Evolutionary conservation across 2,329 filamentous ascomycete species (phyloP), one percentile per base, ranked within the genome.

Genomic region (Pestalotiopsis sp.): DNA sequence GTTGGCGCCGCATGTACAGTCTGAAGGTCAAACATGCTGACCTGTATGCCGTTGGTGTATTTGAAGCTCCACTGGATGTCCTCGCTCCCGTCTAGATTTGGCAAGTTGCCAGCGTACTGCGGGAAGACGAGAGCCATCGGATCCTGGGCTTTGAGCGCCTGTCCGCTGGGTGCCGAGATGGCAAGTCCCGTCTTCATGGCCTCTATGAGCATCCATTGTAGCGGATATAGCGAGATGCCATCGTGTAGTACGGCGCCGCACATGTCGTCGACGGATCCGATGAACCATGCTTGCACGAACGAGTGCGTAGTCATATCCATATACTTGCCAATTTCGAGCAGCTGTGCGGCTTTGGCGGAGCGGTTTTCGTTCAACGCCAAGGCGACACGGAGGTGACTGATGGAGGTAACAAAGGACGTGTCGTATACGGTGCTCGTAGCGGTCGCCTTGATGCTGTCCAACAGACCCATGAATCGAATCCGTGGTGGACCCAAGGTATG

Each of bases 131-230:
- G 59, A 52, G 62, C 69, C 17, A 74, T 27, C 2, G 72, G 73
- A 52, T 72, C 70, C 25, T 74, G 71, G 1, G 68, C 70, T 9
- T 73, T 57, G 4, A 49, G 66, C 17, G 65, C 52, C 4, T 70
- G 70, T 7, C 70, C 66, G 31, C 59, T 12, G 2, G 68, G 56
- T 1, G 69, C 69, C 31, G 75, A 73, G 4, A 80, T 69, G 40
- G 74, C 68, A 1, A 82, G 72, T 1, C 80, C 79, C 12, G 74
- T 71, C 23, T 72, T 70, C 27, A 74, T 71, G 63, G 74, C 76
- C 70, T 82, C 81, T 12, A 79, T 69, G 38, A 82, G 68, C 73
- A 83, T 82, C 81, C 81, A 83, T 69, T 83, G 81, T 1, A 83
- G 69, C 4, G 81, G 80, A 70, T 82, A 83, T 3, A 83, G 72